Conservation (phyloP, 2,329 filamentous ascomycete genomes). For the Beauveria sp. region DNA sequence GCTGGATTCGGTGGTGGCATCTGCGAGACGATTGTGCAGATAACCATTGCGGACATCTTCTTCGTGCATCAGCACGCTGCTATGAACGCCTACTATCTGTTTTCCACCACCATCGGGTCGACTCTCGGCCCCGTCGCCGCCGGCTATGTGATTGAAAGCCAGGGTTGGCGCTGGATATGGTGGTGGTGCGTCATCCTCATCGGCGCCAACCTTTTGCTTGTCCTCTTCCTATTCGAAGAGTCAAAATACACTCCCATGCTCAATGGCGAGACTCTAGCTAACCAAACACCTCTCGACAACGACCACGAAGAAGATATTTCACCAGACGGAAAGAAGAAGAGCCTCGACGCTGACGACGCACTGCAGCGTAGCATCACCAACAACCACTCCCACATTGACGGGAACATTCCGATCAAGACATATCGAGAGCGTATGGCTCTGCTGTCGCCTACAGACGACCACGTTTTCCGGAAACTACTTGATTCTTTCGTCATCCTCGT, state of each 20-base stretch:
- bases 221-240: slow-evolving; percentile 35
- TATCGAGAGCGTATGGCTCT: slow-evolving; percentile 35
- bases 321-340: not conserved
- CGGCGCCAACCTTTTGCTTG: slow-evolving; percentile 27
- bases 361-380: slow-evolving; percentile 8
- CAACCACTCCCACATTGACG: slow-evolving; percentile 15
- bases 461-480: slow-evolving; percentile 24
- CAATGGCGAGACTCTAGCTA: not conserved
- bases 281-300: not conserved
- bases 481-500: slow-evolving; percentile 29
- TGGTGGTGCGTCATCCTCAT: slow-evolving; percentile 38
- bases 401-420: slow-evolving; percentile 29
- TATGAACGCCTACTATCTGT: slow-evolving; percentile 38
- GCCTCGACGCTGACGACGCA: not conserved
- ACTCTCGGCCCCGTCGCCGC: slow-evolving; percentile 32
- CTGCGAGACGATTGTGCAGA: slow-evolving; percentile 36
- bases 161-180: slow-evolving; percentile 43
- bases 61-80: slow-evolving; percentile 39
- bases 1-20: slow-evolving; percentile 36
- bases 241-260: slow-evolving; percentile 20
- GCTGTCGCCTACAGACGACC: slow-evolving; percentile 17
- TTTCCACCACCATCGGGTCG: slow-evolving; percentile 3
- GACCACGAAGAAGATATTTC: not conserved
- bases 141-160: slow-evolving; percentile 25
- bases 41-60: slow-evolving; percentile 40